Evolutionary conservation across 306 rosid genomes (phyloP).

Genomic region (Luffa acutangula): DNA sequence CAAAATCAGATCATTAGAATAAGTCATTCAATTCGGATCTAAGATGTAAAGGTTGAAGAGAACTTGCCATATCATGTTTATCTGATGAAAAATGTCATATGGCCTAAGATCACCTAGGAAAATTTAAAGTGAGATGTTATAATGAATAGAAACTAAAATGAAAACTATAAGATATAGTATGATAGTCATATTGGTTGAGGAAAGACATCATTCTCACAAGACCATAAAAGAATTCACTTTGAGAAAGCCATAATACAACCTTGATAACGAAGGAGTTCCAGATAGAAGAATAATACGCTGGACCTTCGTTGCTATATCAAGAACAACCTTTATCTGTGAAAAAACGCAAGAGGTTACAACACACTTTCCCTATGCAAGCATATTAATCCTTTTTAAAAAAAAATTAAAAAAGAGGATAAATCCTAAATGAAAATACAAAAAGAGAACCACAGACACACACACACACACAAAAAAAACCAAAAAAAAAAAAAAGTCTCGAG

Average conservation of each 20-base stretch:
- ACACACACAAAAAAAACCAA: too few relatives aligned
- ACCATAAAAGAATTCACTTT: slow-evolving; percentile 7
- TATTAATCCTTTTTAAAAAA: background rate
- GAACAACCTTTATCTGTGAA: slow-evolving; percentile 67
- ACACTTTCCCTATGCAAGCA: background rate
- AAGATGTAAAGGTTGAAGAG: slow-evolving; percentile 17
- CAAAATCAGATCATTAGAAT: slow-evolving; percentile 1
- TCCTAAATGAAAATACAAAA: background rate
- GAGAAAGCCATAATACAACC: slow-evolving; percentile 48
- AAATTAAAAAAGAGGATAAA: background rate
- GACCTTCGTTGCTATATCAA: slow-evolving; percentile 73
- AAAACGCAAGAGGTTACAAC: slow-evolving; percentile 11
- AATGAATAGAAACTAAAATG: slow-evolving; percentile 11
- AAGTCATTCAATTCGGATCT: slow-evolving; percentile 5
- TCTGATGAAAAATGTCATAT: slow-evolving; percentile 86
- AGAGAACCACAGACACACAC: background rate
- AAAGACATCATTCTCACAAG: background rate
- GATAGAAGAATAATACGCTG: slow-evolving; percentile 68
- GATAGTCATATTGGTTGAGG: background rate
- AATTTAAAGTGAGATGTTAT: slow-evolving; percentile 34
- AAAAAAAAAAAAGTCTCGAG: background rate
- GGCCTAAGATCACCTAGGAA: slow-evolving; percentile 94
- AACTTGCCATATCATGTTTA: slow-evolving; percentile 87
- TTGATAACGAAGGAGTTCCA: slow-evolving; percentile 93
- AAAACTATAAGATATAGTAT: slow-evolving; percentile 1